Conservation (phyloP, 202 grass and related monocot genomes). For the Dendrocalamus latiflorus region DNA sequence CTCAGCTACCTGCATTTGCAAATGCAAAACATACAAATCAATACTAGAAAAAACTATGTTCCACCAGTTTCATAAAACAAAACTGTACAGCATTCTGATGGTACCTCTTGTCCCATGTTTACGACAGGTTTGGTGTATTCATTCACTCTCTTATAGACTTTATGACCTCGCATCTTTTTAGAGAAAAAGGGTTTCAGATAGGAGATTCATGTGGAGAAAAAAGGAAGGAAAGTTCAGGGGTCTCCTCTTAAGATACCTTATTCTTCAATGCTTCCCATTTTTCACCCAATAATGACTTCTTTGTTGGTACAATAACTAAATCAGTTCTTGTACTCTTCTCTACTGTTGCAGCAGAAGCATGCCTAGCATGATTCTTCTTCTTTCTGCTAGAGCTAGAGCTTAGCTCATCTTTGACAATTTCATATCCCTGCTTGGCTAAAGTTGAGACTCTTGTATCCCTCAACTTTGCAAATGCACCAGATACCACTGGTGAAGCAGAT, state of each 20-base stretch:
- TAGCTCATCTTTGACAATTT: slow-evolving; percentile 88
- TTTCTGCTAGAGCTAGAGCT: slow-evolving; percentile 54
- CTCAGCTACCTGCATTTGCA: slow-evolving; percentile 75
- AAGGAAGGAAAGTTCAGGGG: slow-evolving; percentile 5
- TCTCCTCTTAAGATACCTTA: slow-evolving; percentile 56
- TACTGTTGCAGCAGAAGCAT: slow-evolving; percentile 49
- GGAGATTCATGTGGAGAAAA: not conserved
- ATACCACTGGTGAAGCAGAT: too few relatives aligned
- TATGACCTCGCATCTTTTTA: too few relatives aligned
- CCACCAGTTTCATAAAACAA: too few relatives aligned
- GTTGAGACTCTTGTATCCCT: slow-evolving; percentile 68
- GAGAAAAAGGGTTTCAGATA: too few relatives aligned
- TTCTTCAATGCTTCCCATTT: slow-evolving; percentile 91
- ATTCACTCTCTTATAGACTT: too few relatives aligned
- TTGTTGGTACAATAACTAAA: slow-evolving; percentile 68
- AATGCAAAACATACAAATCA: not conserved
- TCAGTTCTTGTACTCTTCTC: slow-evolving; percentile 90
- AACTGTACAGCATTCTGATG: not conserved
- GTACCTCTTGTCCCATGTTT: too few relatives aligned
- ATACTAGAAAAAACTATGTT: not conserved
- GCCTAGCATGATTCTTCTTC: slow-evolving; percentile 57
- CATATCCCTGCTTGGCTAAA: slow-evolving; percentile 81
- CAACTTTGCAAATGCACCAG: slow-evolving; percentile 80
- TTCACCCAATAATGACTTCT: slow-evolving; percentile 73
- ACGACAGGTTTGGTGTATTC: too few relatives aligned